These are phyloP conservation scores for Immersiporthe knoxdaviesiana DNA, from an alignment of 2,329 filamentous ascomycete genomes.

Conservation along the genomic window DNA sequence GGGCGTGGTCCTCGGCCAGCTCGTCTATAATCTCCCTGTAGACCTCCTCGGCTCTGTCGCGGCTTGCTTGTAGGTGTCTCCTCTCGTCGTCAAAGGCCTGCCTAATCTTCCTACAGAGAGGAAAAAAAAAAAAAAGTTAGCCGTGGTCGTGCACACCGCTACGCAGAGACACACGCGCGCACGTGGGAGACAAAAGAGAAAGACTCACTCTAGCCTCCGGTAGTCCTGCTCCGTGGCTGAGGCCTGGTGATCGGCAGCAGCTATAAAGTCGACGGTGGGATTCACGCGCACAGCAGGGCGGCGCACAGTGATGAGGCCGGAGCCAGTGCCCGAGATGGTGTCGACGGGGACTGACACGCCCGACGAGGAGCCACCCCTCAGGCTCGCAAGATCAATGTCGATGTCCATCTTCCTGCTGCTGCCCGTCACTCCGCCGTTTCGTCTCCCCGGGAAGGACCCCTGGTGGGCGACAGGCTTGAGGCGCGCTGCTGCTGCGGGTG, in stretches of 20 bases:
- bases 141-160: background rate
- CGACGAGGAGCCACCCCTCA: background rate
- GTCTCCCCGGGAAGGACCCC: conserved; percentile 22
- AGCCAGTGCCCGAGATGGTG: conserved; percentile 28
- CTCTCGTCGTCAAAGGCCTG: conserved; percentile 59
- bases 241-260: conserved; percentile 17
- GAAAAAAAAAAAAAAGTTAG: background rate
- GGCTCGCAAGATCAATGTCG: conserved; percentile 15
- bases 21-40: conserved; percentile 39
- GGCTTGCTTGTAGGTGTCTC: conserved; percentile 56
- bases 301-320: conserved; percentile 26
- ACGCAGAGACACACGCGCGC: too few species aligned
- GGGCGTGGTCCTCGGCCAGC: conserved; percentile 23
- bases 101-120: conserved; percentile 38
- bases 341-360: conserved; percentile 26
- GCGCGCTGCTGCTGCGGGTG: conserved; percentile 36
- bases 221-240: conserved; percentile 18
- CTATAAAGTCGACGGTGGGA: conserved; percentile 12
- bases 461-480: conserved; percentile 40
- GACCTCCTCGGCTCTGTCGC: conserved; percentile 57
- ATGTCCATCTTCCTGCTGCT: conserved; percentile 24
- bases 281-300: conserved; percentile 22
- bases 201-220: conserved; percentile 26
- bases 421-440: conserved; percentile 1
- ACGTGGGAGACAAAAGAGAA: background rate